Percentiles rank a stretch among this genome's conserved stretches.
Evolutionary conservation across 1,284 basidiomycete species (phyloP).

Genomic region (Sporisorium iseilematis-ciliati): DNA sequence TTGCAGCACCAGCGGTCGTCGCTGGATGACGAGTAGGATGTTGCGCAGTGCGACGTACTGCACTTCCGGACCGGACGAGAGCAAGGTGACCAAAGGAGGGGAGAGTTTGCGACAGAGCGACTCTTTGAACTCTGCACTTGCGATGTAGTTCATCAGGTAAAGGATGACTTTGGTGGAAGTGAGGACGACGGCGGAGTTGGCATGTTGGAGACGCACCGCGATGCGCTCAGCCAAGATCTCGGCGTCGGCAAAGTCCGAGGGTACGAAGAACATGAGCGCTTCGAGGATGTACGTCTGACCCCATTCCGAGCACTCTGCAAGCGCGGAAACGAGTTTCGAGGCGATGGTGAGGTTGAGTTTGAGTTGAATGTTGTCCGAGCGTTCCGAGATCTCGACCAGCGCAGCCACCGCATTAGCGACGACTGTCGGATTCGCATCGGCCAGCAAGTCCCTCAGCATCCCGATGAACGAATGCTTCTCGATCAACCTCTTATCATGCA

Average conservation of each 20-base stretch:
- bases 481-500: slow-evolving; percentile 83
- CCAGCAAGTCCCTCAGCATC: slow-evolving; percentile 85
- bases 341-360: slow-evolving; percentile 84
- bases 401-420: slow-evolving; percentile 95
- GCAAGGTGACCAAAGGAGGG: slow-evolving; percentile 76
- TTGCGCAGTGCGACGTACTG: slow-evolving; percentile 98
- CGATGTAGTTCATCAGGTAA: slow-evolving; percentile 99
- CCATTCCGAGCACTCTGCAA: slow-evolving; percentile 95
- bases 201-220: slow-evolving; percentile 88
- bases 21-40: slow-evolving; percentile 95
- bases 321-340: slow-evolving; percentile 83
- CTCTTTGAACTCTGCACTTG: slow-evolving; percentile 84
- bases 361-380: slow-evolving; percentile 86
- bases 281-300: slow-evolving; percentile 99
- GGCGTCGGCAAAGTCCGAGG: slow-evolving; percentile 86
- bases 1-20: slow-evolving; percentile 88
- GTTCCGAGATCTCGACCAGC: slow-evolving; percentile 87
- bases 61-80: slow-evolving; percentile 96
- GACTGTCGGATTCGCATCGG: slow-evolving; percentile 93
- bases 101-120: slow-evolving; percentile 96
- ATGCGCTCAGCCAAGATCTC: slow-evolving; percentile 94
- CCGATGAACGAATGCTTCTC: slow-evolving; percentile 88
- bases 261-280: slow-evolving; percentile 90
- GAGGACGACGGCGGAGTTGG: slow-evolving; percentile 93
- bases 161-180: slow-evolving; percentile 94